phyloP scores from a whole-genome alignment of 2,329 filamentous ascomycete species.

The Colletotrichum shisoi region DNA sequence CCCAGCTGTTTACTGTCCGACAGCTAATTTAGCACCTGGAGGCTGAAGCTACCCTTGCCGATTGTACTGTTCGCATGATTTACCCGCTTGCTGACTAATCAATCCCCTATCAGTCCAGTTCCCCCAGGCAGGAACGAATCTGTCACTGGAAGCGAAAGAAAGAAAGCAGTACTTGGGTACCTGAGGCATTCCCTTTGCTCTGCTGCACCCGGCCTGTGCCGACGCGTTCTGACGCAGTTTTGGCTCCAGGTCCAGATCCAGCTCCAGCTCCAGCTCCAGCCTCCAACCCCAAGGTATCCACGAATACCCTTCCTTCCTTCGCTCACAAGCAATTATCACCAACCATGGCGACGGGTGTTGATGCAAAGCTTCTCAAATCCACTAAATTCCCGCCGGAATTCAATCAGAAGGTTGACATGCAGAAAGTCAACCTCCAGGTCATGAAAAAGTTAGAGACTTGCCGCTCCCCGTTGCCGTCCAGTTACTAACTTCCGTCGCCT shows the following conservation, averaged over 20 bases:
- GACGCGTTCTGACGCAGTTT: slow-evolving; percentile 18
- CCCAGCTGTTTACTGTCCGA: neutral
- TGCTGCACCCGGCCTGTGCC: slow-evolving; percentile 1
- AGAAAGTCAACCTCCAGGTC: slow-evolving; percentile 94
- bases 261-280: slow-evolving; percentile 2
- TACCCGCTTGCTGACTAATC: neutral
- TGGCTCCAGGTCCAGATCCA: neutral
- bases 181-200: slow-evolving; percentile 3
- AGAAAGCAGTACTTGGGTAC: neutral
- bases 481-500: slow-evolving; percentile 28
- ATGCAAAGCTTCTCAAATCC: slow-evolving; percentile 86
- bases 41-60: neutral
- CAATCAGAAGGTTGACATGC: slow-evolving; percentile 94
- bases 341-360: slow-evolving; percentile 81
- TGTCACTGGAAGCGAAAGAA: neutral
- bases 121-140: neutral
- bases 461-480: neutral
- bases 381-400: slow-evolving; percentile 96
- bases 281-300: neutral
- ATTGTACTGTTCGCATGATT: neutral
- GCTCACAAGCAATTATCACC: slow-evolving; percentile 6
- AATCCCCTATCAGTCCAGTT: neutral
- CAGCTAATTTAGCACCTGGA: neutral
- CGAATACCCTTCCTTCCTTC: slow-evolving; percentile 33
- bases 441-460: slow-evolving; percentile 80